Percentiles rank a stretch among this genome's conserved stretches.
Evolutionary conservation across 2,329 filamentous ascomycete species (phyloP).

Genomic region (Elsinoe necatrix): DNA sequence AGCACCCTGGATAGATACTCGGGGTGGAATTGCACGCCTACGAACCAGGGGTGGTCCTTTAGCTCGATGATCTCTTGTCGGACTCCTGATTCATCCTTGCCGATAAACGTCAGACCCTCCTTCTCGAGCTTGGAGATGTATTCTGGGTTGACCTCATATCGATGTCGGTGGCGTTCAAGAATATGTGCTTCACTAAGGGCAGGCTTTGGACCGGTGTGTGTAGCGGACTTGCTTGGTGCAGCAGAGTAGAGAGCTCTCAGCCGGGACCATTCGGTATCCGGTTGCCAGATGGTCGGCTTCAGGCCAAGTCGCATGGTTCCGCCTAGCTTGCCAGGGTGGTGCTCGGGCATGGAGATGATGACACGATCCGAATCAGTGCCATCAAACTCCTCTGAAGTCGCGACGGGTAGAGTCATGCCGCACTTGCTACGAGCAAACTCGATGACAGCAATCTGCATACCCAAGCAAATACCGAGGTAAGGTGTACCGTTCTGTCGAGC

Average conservation of each 20-base stretch:
- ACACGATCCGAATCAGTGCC: conserved; percentile 56
- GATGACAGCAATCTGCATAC: conserved; percentile 88
- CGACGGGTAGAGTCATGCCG: conserved; percentile 46
- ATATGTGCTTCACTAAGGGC: conserved; percentile 33
- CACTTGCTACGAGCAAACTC: conserved; percentile 75
- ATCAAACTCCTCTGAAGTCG: conserved; percentile 50
- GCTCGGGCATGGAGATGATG: conserved; percentile 90
- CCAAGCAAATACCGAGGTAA: conserved; percentile 83
- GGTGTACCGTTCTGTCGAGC: conserved; percentile 73
- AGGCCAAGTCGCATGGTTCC: conserved; percentile 81
- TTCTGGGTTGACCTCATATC: conserved; percentile 83
- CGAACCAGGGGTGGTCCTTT: conserved; percentile 74
- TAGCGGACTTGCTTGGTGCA: conserved; percentile 28
- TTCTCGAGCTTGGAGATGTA: conserved; percentile 60
- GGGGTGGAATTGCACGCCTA: conserved; percentile 81
- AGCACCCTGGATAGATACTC: conserved; percentile 75
- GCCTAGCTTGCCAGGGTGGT: conserved; percentile 65
- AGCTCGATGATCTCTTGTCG: conserved; percentile 80
- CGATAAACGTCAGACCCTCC: conserved; percentile 65
- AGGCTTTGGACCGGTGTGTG: not conserved
- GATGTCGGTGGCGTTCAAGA: conserved; percentile 72
- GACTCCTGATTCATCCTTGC: conserved; percentile 68
- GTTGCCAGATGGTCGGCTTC: conserved; percentile 66
- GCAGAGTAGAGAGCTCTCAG: conserved; percentile 66
- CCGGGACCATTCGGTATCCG: conserved; percentile 66